Evolutionary conservation across 2,329 filamentous ascomycete species (phyloP).

Genomic region (Aschersonia sp.): DNA sequence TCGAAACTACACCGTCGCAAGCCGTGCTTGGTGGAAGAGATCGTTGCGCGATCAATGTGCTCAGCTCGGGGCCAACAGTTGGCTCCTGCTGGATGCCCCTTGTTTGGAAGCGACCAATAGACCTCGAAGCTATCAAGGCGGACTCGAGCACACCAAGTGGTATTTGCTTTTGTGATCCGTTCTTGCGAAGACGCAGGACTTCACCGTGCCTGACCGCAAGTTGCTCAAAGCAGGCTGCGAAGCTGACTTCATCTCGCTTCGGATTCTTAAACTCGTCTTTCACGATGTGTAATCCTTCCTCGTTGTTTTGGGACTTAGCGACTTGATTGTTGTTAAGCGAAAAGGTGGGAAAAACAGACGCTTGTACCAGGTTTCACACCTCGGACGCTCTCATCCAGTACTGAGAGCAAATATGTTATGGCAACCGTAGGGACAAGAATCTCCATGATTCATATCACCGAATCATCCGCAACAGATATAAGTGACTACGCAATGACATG

Average conservation of each 20-base stretch:
- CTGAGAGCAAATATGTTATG: slow-evolving; percentile 1
- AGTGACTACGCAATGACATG: no score
- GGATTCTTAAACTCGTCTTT: slow-evolving; percentile 1
- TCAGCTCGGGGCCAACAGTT: slow-evolving; percentile 5
- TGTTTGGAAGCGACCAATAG: slow-evolving; percentile 6
- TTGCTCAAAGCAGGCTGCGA: slow-evolving; percentile 4
- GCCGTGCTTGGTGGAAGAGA: slow-evolving; percentile 5
- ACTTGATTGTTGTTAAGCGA: not conserved
- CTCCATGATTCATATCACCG: no score
- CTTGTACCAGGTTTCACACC: not conserved
- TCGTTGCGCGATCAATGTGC: slow-evolving; percentile 4
- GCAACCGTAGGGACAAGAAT: no score
- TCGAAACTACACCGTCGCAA: slow-evolving; percentile 5
- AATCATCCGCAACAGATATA: no score
- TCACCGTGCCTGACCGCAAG: slow-evolving; percentile 1
- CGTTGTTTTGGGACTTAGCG: not conserved
- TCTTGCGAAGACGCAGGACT: not conserved
- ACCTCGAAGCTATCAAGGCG: slow-evolving; percentile 3
- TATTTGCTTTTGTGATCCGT: not conserved
- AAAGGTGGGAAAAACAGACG: not conserved
- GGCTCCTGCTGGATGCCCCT: slow-evolving; percentile 5
- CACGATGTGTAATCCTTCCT: not conserved
- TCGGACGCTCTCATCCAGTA: slow-evolving; percentile 1
- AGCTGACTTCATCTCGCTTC: slow-evolving; percentile 1
- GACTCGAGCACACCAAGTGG: not conserved